Percentiles rank a stretch among this genome's conserved stretches.
These are phyloP conservation scores for Saccharomyces pastorianus DNA, from an alignment of 1,139 yeast genomes.

Conservation along the genomic window DNA sequence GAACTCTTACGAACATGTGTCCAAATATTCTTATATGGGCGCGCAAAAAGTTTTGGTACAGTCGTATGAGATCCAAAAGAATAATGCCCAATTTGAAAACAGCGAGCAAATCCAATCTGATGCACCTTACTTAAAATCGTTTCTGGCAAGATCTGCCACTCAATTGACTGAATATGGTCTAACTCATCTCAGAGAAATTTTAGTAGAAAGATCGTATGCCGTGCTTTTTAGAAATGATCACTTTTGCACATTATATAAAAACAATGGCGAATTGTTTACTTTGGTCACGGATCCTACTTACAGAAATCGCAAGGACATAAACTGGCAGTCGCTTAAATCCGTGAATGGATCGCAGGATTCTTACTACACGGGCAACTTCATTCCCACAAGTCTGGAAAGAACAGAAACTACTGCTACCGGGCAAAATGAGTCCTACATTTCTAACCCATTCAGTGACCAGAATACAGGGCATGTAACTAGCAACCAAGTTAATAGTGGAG, in stretches of 20 bases:
- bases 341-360: slow-evolving; percentile 58
- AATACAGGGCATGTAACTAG: not conserved
- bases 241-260: slow-evolving; percentile 60
- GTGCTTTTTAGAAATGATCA: slow-evolving; percentile 80
- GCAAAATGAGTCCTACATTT: not conserved
- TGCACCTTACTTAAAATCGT: slow-evolving; percentile 30
- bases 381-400: slow-evolving; percentile 30
- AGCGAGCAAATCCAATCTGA: slow-evolving; percentile 27
- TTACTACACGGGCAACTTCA: slow-evolving; percentile 56
- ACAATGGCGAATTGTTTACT: slow-evolving; percentile 43
- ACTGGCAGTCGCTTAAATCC: slow-evolving; percentile 71
- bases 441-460: slow-evolving; percentile 16
- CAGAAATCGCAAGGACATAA: slow-evolving; percentile 39
- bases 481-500: not conserved
- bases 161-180: slow-evolving; percentile 69
- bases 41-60: slow-evolving; percentile 37
- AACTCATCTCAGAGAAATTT: slow-evolving; percentile 33
- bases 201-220: slow-evolving; percentile 45
- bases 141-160: slow-evolving; percentile 45
- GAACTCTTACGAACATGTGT: slow-evolving; percentile 28
- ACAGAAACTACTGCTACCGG: not conserved
- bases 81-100: slow-evolving; percentile 7
- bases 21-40: slow-evolving; percentile 39
- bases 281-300: slow-evolving; percentile 68
- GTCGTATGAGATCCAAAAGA: slow-evolving; percentile 31